Percentiles rank a stretch among this genome's conserved stretches.
phyloP scores from a whole-genome alignment of 2,329 filamentous ascomycete species.

The Apiospora sp. region DNA sequence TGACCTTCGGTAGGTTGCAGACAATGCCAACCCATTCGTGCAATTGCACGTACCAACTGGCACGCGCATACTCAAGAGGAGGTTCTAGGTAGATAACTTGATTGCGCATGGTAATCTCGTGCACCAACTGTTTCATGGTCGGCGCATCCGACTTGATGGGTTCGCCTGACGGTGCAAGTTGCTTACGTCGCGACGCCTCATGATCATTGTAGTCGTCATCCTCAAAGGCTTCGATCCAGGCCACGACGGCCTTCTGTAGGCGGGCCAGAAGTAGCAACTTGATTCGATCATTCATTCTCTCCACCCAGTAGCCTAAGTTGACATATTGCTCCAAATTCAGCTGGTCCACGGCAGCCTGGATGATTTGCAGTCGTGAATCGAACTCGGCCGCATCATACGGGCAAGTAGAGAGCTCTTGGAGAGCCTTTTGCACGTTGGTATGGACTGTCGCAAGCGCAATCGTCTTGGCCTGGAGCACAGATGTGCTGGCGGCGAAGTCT shows the following conservation, averaged over 20 bases:
- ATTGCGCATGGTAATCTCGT: slow-evolving; percentile 97
- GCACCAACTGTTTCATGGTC: slow-evolving; percentile 75
- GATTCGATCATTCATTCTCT: slow-evolving; percentile 84
- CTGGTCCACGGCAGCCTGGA: slow-evolving; percentile 94
- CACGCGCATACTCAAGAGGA: slow-evolving; percentile 87
- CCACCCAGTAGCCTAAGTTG: slow-evolving; percentile 91
- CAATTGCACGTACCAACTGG: slow-evolving; percentile 91
- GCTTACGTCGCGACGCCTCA: slow-evolving; percentile 62
- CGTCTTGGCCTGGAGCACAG: slow-evolving; percentile 88
- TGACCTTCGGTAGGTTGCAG: slow-evolving; percentile 92
- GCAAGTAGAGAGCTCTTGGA: slow-evolving; percentile 85
- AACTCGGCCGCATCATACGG: slow-evolving; percentile 84
- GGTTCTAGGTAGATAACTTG: slow-evolving; percentile 97
- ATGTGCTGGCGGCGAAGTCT: slow-evolving; percentile 88
- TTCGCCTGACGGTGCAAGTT: slow-evolving; percentile 52
- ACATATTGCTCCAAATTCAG: slow-evolving; percentile 96
- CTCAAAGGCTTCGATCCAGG: slow-evolving; percentile 89
- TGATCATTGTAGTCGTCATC: slow-evolving; percentile 57
- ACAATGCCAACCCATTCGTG: slow-evolving; percentile 93
- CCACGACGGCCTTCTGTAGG: slow-evolving; percentile 81
- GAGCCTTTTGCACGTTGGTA: slow-evolving; percentile 79
- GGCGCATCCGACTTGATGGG: slow-evolving; percentile 62
- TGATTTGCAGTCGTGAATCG: slow-evolving; percentile 79
- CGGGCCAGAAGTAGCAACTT: slow-evolving; percentile 82
- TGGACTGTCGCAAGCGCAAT: slow-evolving; percentile 80